Base-by-base conservation (phyloP, 768 basidiomycete genomes). In the Agaricus sinodeliciosus region DNA sequence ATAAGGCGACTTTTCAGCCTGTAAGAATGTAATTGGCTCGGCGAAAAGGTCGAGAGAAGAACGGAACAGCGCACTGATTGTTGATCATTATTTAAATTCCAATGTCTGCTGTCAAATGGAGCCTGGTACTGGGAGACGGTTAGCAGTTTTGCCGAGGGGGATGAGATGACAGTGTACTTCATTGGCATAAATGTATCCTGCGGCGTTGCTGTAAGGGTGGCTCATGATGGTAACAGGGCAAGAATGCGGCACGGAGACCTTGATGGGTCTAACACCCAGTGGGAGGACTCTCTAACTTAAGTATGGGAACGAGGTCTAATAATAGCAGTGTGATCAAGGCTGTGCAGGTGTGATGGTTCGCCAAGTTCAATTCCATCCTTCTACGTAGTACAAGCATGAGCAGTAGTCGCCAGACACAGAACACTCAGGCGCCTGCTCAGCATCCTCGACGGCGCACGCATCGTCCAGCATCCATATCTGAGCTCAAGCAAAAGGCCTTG, bases 401-500 rank as follows among this genome's bases (percentile, higher is more conserved):
- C 50, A 15, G 16, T 37, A 15, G 50, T 26, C 50, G 50, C 18
- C 16, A 31, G 31, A 31, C 31, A 11, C 31, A 1, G 31, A 7
- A 8, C 19, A 34, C 34, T 43, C 31, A 26, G 34, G 50, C 26
- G 12, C 7, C 13, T 19, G 15, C 18, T n/a, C 43, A 28, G 43
- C 42, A 44, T 8, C 16, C 42, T 1, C 31, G n/a, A 3, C 25
- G 19, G 13, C 42, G 11, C 3, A 9, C 42, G 19, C 55, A 48
- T 54, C 62, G 78, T 2, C 85, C 87, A 1, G 69, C 76, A 3
- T 78, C 82, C 0, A 87, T 89, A 43, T 72, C 79, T 1, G 81
- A 86, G 52, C 79, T 88, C 22, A 84, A 85, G 6, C 74, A 79
- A n/a, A 65, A 66, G 48, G 84, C 87, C 6, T 76, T 79, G 43